These are phyloP conservation scores for Rhizopogon vinicolor DNA, from an alignment of 768 basidiomycete genomes.

Conservation along the genomic window DNA sequence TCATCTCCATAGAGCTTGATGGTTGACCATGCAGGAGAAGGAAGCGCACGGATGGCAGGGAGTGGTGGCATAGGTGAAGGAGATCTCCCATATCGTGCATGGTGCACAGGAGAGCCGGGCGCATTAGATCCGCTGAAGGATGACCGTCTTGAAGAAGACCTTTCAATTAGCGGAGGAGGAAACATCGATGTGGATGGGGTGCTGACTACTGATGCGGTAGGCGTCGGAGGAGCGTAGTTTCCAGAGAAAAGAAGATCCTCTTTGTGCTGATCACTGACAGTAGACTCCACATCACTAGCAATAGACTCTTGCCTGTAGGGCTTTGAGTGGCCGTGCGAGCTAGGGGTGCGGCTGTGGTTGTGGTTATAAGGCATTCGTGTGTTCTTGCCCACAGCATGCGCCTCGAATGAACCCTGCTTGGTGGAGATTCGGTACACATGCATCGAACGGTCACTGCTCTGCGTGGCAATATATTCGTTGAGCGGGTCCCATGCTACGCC, in stretches of 20 bases:
- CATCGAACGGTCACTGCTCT: constrained; percentile 94
- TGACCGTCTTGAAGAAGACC: constrained; percentile 56
- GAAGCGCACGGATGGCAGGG: constrained; percentile 80
- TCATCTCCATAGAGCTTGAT: constrained; percentile 94
- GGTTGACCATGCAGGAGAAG: constrained; percentile 57
- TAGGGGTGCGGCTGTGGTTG: constrained; percentile 69
- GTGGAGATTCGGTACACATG: constrained; percentile 85
- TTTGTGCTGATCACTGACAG: constrained; percentile 52
- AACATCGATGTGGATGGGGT: constrained; percentile 53
- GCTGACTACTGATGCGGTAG: constrained; percentile 64
- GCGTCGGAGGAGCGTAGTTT: constrained; percentile 47
- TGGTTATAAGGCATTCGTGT: constrained; percentile 57
- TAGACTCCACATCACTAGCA: constrained; percentile 71
- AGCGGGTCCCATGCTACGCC: constrained; percentile 99
- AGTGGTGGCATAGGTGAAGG: constrained; percentile 90
- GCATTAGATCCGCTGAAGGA: constrained; percentile 80
- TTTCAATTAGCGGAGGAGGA: constrained; percentile 46
- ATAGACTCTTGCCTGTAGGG: constrained; percentile 69
- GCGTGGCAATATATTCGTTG: constrained; percentile 96
- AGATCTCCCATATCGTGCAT: constrained; percentile 69
- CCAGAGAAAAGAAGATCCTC: constrained; percentile 28
- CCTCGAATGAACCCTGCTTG: constrained; percentile 80
- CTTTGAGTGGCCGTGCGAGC: constrained; percentile 53
- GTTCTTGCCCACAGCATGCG: constrained; percentile 89
- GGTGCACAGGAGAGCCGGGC: constrained; percentile 59